These are phyloP conservation scores for Xylaria sp. DNA, from an alignment of 2,329 filamentous ascomycete genomes.

Conservation along the genomic window DNA sequence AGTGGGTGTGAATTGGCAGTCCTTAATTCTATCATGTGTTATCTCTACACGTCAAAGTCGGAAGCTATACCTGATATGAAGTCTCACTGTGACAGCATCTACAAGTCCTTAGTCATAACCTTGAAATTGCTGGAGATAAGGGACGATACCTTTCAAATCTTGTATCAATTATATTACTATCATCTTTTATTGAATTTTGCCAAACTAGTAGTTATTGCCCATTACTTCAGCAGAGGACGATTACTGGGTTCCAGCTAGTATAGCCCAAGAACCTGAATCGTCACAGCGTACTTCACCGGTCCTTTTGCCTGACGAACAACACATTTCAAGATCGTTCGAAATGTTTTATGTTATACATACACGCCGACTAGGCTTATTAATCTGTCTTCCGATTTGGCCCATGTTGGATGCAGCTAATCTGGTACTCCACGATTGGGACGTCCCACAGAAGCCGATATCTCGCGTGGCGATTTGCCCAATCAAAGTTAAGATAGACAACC, in stretches of 20 bases:
- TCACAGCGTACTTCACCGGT: constrained; percentile 11
- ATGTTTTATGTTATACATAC: constrained; percentile 10
- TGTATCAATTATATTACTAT: not conserved
- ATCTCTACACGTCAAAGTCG: constrained; percentile 15
- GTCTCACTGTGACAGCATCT: not conserved
- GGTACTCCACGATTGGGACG: constrained; percentile 8
- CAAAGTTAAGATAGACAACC: not conserved
- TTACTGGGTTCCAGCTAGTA: not conserved
- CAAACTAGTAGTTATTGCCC: not conserved
- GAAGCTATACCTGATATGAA: not conserved
- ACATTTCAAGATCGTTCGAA: not conserved
- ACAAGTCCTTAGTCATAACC: too few relatives aligned
- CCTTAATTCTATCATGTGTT: constrained; percentile 11
- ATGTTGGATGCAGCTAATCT: constrained; percentile 17
- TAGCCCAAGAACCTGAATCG: not conserved
- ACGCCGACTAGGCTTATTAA: constrained; percentile 8
- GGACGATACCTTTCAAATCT: not conserved
- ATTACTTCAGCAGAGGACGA: not conserved
- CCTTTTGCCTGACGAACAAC: constrained; percentile 4
- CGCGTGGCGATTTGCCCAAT: constrained; percentile 27
- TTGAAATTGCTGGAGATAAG: not conserved
- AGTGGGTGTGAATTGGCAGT: not conserved
- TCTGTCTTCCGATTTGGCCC: not conserved
- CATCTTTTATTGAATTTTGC: not conserved
- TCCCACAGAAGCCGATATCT: constrained; percentile 18